Evolutionary conservation across 805 yeast genomes (phyloP).

Genomic region (Hyphopichia homilentoma): DNA sequence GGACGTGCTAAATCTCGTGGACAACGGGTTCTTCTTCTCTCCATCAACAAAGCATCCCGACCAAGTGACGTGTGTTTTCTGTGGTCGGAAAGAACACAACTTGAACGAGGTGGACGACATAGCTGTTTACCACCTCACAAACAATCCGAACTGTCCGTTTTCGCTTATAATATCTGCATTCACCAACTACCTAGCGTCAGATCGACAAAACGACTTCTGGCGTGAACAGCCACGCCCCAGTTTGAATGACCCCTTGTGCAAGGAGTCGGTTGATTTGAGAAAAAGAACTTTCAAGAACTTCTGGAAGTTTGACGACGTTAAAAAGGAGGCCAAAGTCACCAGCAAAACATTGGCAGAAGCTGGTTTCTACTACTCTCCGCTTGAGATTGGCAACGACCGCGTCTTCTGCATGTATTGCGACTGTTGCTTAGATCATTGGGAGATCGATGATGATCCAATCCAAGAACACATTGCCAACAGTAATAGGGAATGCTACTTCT

Average conservation of each 20-base stretch:
- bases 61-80: constrained; percentile 56
- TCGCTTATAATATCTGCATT: constrained; percentile 12
- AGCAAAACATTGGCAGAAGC: constrained; percentile 44
- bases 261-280: constrained; percentile 29
- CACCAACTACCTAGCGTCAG: constrained; percentile 7
- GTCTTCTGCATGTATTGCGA: constrained; percentile 29
- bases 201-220: constrained; percentile 1
- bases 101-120: constrained; percentile 14
- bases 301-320: constrained; percentile 45
- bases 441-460: constrained; percentile 56
- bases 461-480: constrained; percentile 45
- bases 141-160: constrained; percentile 16
- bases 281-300: constrained; percentile 33
- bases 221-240: constrained; percentile 13
- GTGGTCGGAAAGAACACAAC: constrained; percentile 37
- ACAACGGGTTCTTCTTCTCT: constrained; percentile 58
- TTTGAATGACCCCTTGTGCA: constrained; percentile 32
- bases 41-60: constrained; percentile 46
- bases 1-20: constrained; percentile 35
- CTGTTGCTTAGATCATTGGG: constrained; percentile 47
- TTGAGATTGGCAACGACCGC: constrained; percentile 26
- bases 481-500: constrained; percentile 22
- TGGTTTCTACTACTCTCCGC: constrained; percentile 39
- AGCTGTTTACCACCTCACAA: constrained; percentile 14
- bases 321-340: constrained; percentile 28